phyloP scores from a whole-genome alignment of 2,329 filamentous ascomycete species.

The Macroventuria anomochaeta region DNA sequence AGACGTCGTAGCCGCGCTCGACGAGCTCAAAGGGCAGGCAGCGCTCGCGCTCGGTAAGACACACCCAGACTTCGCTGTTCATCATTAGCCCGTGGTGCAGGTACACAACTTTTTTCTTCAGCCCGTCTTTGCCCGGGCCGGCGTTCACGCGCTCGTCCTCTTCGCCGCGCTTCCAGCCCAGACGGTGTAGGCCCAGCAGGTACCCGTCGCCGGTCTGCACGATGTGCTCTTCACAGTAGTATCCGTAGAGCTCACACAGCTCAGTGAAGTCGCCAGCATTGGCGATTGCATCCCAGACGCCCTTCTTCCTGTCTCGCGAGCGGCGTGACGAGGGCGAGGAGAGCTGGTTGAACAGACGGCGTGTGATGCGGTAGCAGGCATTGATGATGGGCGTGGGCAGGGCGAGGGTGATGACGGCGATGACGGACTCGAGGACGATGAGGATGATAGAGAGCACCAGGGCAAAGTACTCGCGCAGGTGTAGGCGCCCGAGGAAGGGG shows the following conservation, averaged over 20 bases:
- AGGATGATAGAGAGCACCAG: slow-evolving; percentile 83
- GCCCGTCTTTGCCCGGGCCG: slow-evolving; percentile 60
- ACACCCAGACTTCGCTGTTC: slow-evolving; percentile 99
- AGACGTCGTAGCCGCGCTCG: slow-evolving; percentile 93
- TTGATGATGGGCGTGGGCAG: slow-evolving; percentile 82
- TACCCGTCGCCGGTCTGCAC: slow-evolving; percentile 95
- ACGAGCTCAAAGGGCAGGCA: slow-evolving; percentile 89
- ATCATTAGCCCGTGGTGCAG: slow-evolving; percentile 95
- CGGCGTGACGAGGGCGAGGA: slow-evolving; percentile 73
- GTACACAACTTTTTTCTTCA: slow-evolving; percentile 87
- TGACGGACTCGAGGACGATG: slow-evolving; percentile 79
- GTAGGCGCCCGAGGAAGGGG: slow-evolving; percentile 68
- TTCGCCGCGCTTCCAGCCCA: slow-evolving; percentile 83
- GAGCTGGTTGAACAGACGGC: slow-evolving; percentile 80
- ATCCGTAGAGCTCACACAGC: slow-evolving; percentile 89
- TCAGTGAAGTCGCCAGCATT: slow-evolving; percentile 92
- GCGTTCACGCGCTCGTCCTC: slow-evolving; percentile 79
- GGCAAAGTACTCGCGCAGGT: slow-evolving; percentile 79
- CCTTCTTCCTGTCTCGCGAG: slow-evolving; percentile 73
- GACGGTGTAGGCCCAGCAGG: slow-evolving; percentile 83
- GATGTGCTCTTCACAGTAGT: slow-evolving; percentile 94
- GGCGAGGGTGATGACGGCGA: slow-evolving; percentile 85
- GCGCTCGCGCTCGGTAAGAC: slow-evolving; percentile 82
- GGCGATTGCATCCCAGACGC: slow-evolving; percentile 76
- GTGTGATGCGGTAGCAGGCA: slow-evolving; percentile 82